Percentiles rank a stretch among this genome's conserved stretches.
Conservation (phyloP, 441 rosid species). For the Bruguiera hainesii region DNA sequence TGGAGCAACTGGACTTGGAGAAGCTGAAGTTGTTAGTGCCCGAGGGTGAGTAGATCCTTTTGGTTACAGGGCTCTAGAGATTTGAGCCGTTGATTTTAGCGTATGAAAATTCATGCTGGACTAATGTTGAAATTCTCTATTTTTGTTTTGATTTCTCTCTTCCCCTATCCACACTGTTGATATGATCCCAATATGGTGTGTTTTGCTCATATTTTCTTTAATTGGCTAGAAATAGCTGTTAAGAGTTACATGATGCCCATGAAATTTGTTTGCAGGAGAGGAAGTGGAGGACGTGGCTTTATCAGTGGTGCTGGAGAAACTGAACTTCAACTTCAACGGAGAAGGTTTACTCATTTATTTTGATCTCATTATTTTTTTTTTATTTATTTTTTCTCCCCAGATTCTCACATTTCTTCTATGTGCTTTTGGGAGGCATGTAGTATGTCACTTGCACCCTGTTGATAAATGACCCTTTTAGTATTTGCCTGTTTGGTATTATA, state of each 20-base stretch:
- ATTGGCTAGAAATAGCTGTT: constrained; percentile 7
- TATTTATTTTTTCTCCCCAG: not conserved
- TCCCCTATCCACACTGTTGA: no score
- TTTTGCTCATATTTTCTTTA: not conserved
- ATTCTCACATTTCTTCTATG: not conserved
- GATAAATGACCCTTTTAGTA: not conserved
- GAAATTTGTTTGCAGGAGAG: constrained; percentile 65
- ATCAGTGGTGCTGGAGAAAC: constrained; percentile 98
- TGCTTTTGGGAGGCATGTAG: not conserved
- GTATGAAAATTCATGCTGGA: not conserved
- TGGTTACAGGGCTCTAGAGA: not conserved
- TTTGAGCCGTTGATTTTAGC: not conserved
- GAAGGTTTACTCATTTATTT: constrained; percentile 49
- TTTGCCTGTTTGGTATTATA: no score
- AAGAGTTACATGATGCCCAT: constrained; percentile 8
- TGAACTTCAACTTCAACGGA: constrained; percentile 92
- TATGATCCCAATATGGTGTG: constrained; percentile 1
- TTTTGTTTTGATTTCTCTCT: no score
- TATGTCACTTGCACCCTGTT: not conserved
- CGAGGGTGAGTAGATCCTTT: constrained; percentile 58
- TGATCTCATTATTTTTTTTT: constrained; percentile 15
- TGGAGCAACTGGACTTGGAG: constrained; percentile 57
- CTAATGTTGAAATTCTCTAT: no score
- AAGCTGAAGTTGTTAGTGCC: constrained; percentile 98
- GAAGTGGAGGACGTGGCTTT: constrained; percentile 87